Base-by-base conservation (phyloP, 768 basidiomycete species). In the Cytidiella melzeri region DNA sequence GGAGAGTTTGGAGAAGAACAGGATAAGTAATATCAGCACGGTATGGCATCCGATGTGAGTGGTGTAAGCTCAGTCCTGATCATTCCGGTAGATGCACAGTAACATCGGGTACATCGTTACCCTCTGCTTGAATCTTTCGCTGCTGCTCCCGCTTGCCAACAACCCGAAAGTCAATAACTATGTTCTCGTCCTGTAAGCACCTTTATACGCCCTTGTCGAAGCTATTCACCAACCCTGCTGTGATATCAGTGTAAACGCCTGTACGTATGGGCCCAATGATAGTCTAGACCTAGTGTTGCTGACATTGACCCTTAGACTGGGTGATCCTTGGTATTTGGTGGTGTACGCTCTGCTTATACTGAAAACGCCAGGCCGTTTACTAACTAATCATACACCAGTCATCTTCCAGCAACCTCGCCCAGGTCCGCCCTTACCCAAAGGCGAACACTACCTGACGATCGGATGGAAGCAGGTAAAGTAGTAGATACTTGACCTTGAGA, bases 331-430 rank as follows among this genome's bases (percentile, higher is more conserved):
- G 89, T 6, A 80, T 91, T 43, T 92, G 91, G 81, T 94, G 91
- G 91, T 90, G 87, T 89, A 67, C 42, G 84, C 66, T 34, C 43
- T 19, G 10, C 38, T 30, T 21, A 11, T 19, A 13, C 11, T n/a
- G n/a, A n/a, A n/a, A n/a, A n/a, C n/a, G n/a, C n/a, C n/a, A n/a
- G n/a, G n/a, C n/a, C n/a, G n/a, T n/a, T n/a, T n/a, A n/a, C n/a
- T n/a, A n/a, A n/a, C n/a, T n/a, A n/a, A 24, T 42, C 15, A 10
- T 25, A n/a, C 0, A 38, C 18, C 45, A 90, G 88, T 92, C 56
- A 76, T 92, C 43, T 91, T 80, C 63, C 91, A 93, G 62, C 77
- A 87, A 59, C 86, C 83, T n/a, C 80, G 91, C 7, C 83, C 86
- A 2, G 91, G 91, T 0, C 87, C 89, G 45, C 67, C 80, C 11